Base-by-base conservation (phyloP, 2,329 filamentous ascomycete species). In the Amylocarpus encephaloides region DNA sequence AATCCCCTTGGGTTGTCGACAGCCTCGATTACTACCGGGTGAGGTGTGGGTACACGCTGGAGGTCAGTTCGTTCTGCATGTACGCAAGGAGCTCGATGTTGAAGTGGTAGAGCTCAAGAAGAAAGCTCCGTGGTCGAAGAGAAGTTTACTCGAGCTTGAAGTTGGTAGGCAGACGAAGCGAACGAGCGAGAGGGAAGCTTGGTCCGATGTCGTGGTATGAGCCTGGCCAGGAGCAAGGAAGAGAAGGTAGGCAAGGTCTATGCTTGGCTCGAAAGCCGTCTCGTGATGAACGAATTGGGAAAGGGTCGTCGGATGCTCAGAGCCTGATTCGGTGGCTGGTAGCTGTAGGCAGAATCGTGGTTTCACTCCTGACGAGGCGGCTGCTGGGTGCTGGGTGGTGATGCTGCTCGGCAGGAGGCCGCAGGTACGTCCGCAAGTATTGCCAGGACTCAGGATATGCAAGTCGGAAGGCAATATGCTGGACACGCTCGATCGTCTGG, bases 31-130 rank as follows among this genome's bases (percentile, higher is more conserved):
- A 55, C 59, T 64, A 69, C 65, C 66, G 63, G 54, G 52, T 60
- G 50, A 67, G 55, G 53, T 68, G 66, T 48, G 65, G 64, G 49
- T 65, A 65, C 29, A 66, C 59, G 46, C 43, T 65, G 41, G 63
- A 54, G 41, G 64, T 64, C 43, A 66, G 57, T 51, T 61, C 52
- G 62, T 67, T 66, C 59, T 61, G 64, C 66, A 69, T 70, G 63
- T 63, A 64, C 59, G 63, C 61, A 53, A 33, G 26, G 35, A 42
- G 50, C 15, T 46, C 43, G 19, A 34, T 26, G 43, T 48, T 48
- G 43, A 46, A 46, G 34, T 34, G 44, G 13, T 16, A 33, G 33
- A 43, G 29, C 47, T 39, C 16, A 11, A 11, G 50, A 26, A 6
- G n/a, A 43, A 36, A 46, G 52, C 39, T 49, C 43, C 43, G 47